Percentiles rank a stretch among this genome's conserved stretches.
Evolutionary conservation across 2,329 filamentous ascomycete genomes (phyloP).

Genomic region (Stagonosporopsis cucurbitacearum): DNA sequence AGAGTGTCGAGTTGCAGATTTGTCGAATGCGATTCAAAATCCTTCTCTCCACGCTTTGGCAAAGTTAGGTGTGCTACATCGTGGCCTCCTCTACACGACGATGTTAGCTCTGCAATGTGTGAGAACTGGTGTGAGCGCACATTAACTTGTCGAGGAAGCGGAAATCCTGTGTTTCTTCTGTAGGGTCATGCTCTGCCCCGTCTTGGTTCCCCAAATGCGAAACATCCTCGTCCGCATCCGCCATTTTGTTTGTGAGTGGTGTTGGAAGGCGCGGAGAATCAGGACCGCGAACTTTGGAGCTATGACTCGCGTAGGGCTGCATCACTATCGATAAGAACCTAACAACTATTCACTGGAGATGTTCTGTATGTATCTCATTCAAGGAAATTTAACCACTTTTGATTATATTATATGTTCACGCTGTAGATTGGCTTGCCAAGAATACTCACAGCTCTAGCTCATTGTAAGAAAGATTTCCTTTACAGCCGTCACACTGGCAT

Average conservation of each 20-base stretch:
- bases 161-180: slow-evolving; percentile 87
- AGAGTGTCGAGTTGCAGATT: slow-evolving; percentile 78
- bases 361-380: too few relatives aligned
- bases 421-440: too few relatives aligned
- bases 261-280: neutral
- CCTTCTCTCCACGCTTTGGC: slow-evolving; percentile 92
- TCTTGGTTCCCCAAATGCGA: slow-evolving; percentile 34
- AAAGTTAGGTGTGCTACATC: slow-evolving; percentile 59
- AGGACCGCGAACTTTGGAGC: slow-evolving; percentile 16
- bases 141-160: slow-evolving; percentile 69
- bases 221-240: slow-evolving; percentile 47
- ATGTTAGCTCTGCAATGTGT: neutral
- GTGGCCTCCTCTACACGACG: slow-evolving; percentile 20
- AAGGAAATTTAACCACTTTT: too few relatives aligned
- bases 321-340: slow-evolving; percentile 9
- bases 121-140: slow-evolving; percentile 45
- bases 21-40: slow-evolving; percentile 94
- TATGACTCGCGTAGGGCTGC: slow-evolving; percentile 17
- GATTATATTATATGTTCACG: too few relatives aligned
- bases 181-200: slow-evolving; percentile 58
- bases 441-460: too few relatives aligned
- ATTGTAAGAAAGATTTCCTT: too few relatives aligned
- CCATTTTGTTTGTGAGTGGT: slow-evolving; percentile 30
- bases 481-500: too few relatives aligned
- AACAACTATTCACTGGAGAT: neutral